phyloP scores from a whole-genome alignment of 2,329 filamentous ascomycete genomes.

The Epichloe gansuensis region DNA sequence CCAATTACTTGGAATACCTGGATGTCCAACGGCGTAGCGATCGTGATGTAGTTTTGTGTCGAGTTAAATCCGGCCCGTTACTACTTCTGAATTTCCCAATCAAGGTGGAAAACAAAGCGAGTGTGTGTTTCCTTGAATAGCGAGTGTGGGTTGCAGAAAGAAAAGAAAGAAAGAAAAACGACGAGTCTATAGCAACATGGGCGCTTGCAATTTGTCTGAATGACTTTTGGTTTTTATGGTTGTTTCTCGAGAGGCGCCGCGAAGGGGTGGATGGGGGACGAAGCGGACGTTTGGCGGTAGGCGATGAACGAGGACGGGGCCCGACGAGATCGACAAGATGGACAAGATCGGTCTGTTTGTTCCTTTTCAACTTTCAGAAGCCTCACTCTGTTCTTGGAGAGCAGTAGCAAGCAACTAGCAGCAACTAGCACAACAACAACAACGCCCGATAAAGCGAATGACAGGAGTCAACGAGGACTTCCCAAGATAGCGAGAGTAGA shows the following conservation, averaged over 20 bases:
- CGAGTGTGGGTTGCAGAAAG: constrained; percentile 19
- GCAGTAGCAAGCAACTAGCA: constrained; percentile 24
- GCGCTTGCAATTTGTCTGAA: neutral
- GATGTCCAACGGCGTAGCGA: constrained; percentile 20
- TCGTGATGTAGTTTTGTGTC: constrained; percentile 16
- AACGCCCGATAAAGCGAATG: constrained; percentile 49
- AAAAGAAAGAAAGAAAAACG: constrained; percentile 5
- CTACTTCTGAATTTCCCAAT: neutral
- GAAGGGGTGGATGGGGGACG: neutral
- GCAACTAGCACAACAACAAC: constrained; percentile 33
- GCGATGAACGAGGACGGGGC: neutral
- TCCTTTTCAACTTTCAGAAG: neutral
- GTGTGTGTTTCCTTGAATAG: constrained; percentile 13
- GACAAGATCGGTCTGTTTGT: neutral
- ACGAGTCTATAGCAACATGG: constrained; percentile 5
- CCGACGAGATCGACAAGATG: too few species aligned
- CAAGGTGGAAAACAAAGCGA: constrained; percentile 4
- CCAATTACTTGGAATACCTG: neutral
- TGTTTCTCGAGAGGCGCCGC: neutral
- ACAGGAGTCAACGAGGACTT: constrained; percentile 66
- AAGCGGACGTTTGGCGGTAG: neutral
- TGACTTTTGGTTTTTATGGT: neutral
- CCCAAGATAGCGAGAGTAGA: constrained; percentile 34
- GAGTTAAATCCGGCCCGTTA: neutral
- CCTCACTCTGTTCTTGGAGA: constrained; percentile 11